Evolutionary conservation across 2,329 filamentous ascomycete genomes (phyloP).

Genomic region (Furcasterigmium furcatum): DNA sequence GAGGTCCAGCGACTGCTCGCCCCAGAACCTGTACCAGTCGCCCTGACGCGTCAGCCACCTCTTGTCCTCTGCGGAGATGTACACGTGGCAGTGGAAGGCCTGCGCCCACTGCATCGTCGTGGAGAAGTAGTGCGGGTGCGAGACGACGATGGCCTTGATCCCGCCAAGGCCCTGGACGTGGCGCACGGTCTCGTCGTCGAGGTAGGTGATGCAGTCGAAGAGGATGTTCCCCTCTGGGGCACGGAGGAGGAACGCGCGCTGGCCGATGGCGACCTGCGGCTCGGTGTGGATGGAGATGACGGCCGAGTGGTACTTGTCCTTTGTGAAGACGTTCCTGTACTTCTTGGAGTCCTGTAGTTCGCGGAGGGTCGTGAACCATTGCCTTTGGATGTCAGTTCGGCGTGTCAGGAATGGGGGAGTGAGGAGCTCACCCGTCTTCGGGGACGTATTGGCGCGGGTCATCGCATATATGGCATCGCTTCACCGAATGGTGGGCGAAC

Average conservation of each 20-base stretch:
- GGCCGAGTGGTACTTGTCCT: conserved; percentile 38
- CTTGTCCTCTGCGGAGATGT: conserved; percentile 61
- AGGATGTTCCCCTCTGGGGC: conserved; percentile 68
- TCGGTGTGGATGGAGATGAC: conserved; percentile 45
- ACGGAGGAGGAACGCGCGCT: conserved; percentile 67
- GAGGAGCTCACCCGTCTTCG: conserved; percentile 2
- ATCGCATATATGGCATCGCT: conserved; percentile 68
- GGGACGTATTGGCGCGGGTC: conserved; percentile 71
- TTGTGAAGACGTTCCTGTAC: conserved; percentile 52
- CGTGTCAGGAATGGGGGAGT: neutral
- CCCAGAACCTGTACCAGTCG: conserved; percentile 44
- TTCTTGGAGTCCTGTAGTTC: conserved; percentile 29
- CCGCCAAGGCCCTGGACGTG: conserved; percentile 60
- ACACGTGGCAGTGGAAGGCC: conserved; percentile 68
- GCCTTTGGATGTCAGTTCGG: conserved; percentile 39
- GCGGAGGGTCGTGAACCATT: conserved; percentile 62
- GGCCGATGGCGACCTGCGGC: conserved; percentile 69
- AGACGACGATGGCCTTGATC: conserved; percentile 69
- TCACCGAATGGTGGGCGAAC: conserved; percentile 47
- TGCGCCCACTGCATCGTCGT: conserved; percentile 72
- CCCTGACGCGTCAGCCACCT: conserved; percentile 56
- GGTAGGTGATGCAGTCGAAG: conserved; percentile 73
- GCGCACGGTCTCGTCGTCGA: conserved; percentile 62
- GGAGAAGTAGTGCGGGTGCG: conserved; percentile 80
- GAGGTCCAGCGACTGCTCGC: conserved; percentile 36